Percentiles rank a stretch among this genome's conserved stretches.
Conservation (phyloP, 352 stramenopile genomes). For the Phytophthora fragariaefolia region DNA sequence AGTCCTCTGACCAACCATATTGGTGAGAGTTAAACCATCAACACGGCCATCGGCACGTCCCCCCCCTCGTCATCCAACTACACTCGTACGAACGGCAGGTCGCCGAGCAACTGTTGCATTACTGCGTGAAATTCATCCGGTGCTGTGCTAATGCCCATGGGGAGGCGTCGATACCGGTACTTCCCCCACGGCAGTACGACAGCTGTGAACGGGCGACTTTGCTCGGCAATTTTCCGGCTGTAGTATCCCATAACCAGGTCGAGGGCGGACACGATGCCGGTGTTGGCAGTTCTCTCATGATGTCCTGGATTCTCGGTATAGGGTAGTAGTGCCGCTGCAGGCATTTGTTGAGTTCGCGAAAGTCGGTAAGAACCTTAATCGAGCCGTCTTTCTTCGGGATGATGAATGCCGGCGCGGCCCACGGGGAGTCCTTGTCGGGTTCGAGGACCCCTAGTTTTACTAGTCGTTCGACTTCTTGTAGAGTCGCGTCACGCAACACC, state of each 20-base stretch:
- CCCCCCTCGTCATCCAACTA: background rate
- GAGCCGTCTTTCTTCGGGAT: constrained; percentile 15
- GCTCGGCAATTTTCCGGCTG: background rate
- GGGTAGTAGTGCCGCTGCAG: background rate
- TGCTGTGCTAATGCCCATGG: constrained; percentile 15
- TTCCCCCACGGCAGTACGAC: constrained; percentile 8
- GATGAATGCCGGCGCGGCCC: constrained; percentile 2
- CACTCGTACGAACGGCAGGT: background rate
- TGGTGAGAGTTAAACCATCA: no score
- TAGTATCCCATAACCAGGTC: background rate
- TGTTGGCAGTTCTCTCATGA: background rate
- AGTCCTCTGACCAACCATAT: no score
- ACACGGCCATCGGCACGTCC: no score
- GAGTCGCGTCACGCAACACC: background rate
- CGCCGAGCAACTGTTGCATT: background rate
- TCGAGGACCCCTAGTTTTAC: background rate
- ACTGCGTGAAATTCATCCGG: constrained; percentile 18
- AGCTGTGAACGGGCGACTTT: constrained; percentile 8
- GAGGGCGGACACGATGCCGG: background rate
- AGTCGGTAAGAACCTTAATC: background rate
- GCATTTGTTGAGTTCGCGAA: background rate
- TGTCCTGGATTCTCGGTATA: background rate
- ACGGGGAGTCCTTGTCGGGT: constrained; percentile 1
- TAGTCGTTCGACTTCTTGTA: background rate
- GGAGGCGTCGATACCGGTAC: constrained; percentile 10